Evolutionary conservation across 345 rosid species (phyloP).

Genomic region (Noccaea bulbosa): DNA sequence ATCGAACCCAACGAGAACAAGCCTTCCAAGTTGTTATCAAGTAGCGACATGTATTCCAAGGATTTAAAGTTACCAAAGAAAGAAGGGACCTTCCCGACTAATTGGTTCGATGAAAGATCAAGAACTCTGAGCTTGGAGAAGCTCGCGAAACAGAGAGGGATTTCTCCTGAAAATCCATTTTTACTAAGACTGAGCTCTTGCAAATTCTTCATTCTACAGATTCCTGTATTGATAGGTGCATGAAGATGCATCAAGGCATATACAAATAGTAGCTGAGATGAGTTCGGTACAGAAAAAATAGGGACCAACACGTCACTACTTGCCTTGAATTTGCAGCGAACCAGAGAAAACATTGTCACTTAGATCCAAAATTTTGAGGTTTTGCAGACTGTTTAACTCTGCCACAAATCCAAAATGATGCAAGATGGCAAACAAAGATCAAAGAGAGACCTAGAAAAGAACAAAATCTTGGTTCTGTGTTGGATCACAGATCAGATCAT

Average conservation of each 20-base stretch:
- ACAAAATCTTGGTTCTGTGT: background rate
- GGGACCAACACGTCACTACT: background rate
- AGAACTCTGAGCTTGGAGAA: constrained; percentile 30
- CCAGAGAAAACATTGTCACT: constrained; percentile 19
- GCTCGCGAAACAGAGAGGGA: constrained; percentile 20
- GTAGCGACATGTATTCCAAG: constrained; percentile 26
- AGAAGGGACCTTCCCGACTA: constrained; percentile 27
- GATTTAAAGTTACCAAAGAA: constrained; percentile 18
- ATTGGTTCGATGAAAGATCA: constrained; percentile 27
- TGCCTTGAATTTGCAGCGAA: constrained; percentile 15
- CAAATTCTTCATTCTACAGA: constrained; percentile 17
- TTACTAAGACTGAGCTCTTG: constrained; percentile 16
- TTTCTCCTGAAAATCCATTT: constrained; percentile 26
- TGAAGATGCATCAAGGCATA: background rate
- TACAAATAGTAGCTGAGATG: background rate
- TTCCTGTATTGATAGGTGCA: constrained; percentile 18
- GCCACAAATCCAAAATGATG: constrained; percentile 11
- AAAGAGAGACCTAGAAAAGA: background rate
- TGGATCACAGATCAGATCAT: background rate
- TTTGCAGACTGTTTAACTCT: constrained; percentile 22
- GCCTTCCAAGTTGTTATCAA: constrained; percentile 26
- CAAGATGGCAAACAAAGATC: background rate
- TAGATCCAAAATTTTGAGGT: constrained; percentile 32
- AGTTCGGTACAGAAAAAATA: background rate
- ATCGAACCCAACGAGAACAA: constrained; percentile 16